Evolutionary conservation across 805 yeast species (phyloP).

Genomic region (Wickerhamomyces alni): DNA sequence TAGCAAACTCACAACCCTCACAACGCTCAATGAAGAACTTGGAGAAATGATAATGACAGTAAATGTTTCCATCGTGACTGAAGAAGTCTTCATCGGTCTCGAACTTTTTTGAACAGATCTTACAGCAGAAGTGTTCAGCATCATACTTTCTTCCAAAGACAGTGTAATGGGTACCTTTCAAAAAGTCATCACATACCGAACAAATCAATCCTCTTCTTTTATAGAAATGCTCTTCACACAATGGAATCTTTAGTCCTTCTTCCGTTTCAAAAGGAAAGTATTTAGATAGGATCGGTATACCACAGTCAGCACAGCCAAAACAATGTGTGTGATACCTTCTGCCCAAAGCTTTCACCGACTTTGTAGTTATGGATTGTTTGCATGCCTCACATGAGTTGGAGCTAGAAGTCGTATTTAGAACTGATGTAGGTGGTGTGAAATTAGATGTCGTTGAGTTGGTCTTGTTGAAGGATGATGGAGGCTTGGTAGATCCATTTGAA

Average conservation of each 20-base stretch:
- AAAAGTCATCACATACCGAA: conserved; percentile 73
- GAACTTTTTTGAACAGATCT: conserved; percentile 77
- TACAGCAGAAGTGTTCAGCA: conserved; percentile 91
- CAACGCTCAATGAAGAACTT: conserved; percentile 79
- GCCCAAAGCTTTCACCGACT: conserved; percentile 79
- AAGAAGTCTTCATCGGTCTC: conserved; percentile 89
- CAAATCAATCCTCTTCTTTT: conserved; percentile 82
- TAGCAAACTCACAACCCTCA: conserved; percentile 89
- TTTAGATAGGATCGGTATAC: conserved; percentile 71
- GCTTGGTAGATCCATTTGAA: conserved; percentile 6
- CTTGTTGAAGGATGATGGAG: neutral
- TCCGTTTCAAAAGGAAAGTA: conserved; percentile 75
- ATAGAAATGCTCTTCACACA: conserved; percentile 93
- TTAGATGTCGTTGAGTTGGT: neutral
- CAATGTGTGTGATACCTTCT: conserved; percentile 81
- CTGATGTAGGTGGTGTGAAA: conserved; percentile 6
- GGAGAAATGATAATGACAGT: conserved; percentile 92
- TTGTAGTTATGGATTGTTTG: conserved; percentile 51
- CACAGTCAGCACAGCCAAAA: conserved; percentile 83
- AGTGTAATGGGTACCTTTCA: conserved; percentile 89
- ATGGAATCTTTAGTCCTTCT: conserved; percentile 41
- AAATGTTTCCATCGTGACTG: conserved; percentile 77
- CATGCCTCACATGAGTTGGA: conserved; percentile 43
- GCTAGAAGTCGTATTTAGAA: neutral
- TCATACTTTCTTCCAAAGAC: conserved; percentile 91